These are phyloP conservation scores for Globisporangium okanoganense DNA, from an alignment of 352 stramenopile species.

Conservation along the genomic window DNA sequence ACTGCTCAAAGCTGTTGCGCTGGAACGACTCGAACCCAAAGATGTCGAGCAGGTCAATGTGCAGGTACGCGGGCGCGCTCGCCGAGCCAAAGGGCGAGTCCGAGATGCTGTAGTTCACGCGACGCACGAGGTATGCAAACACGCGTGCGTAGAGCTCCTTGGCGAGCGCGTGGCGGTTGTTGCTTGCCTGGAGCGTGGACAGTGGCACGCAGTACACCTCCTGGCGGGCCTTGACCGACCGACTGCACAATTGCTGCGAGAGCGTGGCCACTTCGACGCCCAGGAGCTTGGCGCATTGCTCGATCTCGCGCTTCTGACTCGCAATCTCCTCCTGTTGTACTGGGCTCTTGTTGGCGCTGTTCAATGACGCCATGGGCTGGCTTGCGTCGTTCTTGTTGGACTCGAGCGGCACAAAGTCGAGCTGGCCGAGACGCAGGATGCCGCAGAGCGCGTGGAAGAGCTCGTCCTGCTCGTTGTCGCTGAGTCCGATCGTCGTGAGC, in stretches of 20 bases:
- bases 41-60: constrained; percentile 94
- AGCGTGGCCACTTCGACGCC: constrained; percentile 64
- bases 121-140: constrained; percentile 93
- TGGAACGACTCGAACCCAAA: constrained; percentile 92
- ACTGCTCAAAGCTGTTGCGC: constrained; percentile 83
- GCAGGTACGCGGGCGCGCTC: constrained; percentile 43
- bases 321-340: constrained; percentile 34
- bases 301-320: constrained; percentile 56
- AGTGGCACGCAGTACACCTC: constrained; percentile 68
- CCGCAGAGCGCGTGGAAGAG: constrained; percentile 68
- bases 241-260: constrained; percentile 59
- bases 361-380: constrained; percentile 52
- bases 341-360: constrained; percentile 10
- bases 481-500: constrained; percentile 74
- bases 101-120: constrained; percentile 83
- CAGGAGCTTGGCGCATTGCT: constrained; percentile 56
- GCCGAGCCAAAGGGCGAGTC: constrained; percentile 26
- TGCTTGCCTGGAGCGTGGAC: constrained; percentile 70
- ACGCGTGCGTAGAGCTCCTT: constrained; percentile 95
- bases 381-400: constrained; percentile 76
- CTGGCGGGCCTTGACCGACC: constrained; percentile 64
- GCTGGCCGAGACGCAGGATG: constrained; percentile 80
- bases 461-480: constrained; percentile 44
- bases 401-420: constrained; percentile 75
- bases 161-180: constrained; percentile 86